Conservation (phyloP, 2,329 filamentous ascomycete genomes). For the Botrytis elliptica region DNA sequence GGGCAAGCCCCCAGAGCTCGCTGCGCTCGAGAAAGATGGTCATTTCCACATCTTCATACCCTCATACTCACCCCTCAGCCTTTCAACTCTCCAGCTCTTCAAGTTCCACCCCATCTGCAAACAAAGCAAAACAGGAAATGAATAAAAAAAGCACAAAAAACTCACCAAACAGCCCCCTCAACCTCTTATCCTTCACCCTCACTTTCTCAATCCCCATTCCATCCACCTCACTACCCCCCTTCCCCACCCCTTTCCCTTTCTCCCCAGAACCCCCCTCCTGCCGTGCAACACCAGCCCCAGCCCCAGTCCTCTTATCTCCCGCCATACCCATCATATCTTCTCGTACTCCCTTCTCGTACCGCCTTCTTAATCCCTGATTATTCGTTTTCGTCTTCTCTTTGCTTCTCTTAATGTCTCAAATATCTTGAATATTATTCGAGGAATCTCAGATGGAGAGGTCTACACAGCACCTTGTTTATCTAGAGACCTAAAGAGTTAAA, state of each 20-base stretch:
- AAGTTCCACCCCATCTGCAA: too few species aligned
- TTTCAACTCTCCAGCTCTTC: background rate
- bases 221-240: background rate
- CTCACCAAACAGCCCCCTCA: slow-evolving; percentile 11
- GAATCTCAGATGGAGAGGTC: background rate
- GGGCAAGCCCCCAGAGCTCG: background rate
- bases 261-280: background rate
- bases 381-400: slow-evolving; percentile 3
- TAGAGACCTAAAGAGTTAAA: background rate
- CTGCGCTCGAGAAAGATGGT: background rate
- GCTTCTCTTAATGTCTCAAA: slow-evolving; percentile 7
- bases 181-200: background rate
- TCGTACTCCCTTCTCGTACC: background rate
- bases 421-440: background rate
- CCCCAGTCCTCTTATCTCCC: background rate
- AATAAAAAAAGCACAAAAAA: background rate
- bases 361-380: background rate
- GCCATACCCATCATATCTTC: background rate
- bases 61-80: background rate
- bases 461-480: background rate
- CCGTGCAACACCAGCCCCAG: slow-evolving; percentile 11
- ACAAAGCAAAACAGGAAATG: too few species aligned
- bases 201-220: background rate
- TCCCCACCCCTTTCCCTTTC: background rate
- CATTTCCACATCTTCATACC: background rate